Evolutionary conservation across 768 basidiomycete genomes (phyloP), one percentile per base, ranked within the genome.

Genomic region (Serendipita sp.): DNA sequence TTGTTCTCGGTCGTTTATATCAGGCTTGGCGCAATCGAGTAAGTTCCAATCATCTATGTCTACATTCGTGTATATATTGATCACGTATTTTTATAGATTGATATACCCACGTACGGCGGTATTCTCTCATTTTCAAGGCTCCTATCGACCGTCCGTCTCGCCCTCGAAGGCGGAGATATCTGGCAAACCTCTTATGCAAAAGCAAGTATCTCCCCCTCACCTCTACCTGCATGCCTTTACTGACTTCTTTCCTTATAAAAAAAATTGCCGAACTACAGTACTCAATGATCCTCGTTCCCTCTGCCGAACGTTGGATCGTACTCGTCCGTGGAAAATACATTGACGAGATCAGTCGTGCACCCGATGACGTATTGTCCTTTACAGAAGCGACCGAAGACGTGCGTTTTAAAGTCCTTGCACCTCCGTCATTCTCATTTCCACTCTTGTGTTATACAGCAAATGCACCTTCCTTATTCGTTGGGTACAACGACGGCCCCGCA

Each of bases 331-430:
- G 53, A 22, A 33, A 58, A 58, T 58, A 24, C 20, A 61, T 69
- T 4, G 70, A 71, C 20, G 70, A 71, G 20, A 13, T 71, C 4
- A 43, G 64, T n/a, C 64, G 62, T 31, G 65, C 67, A 13, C 63
- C 68, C 0, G 69, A 69, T 14, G 63, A 68, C 34, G 65, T 64
- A 20, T 26, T 69, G 16, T 70, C 66, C 14, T 53, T 65, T 9
- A 50, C 38, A 24, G 65, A 58, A 7, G 7, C 61, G 1, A 30
- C 62, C 3, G 30, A 62, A 3, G 42, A 62, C 14, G 38, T 26
- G 45, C 33, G 53, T 26, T 48, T 48, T 28, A 48, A 9, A 28
- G 45, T 5, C 9, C 45, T 20, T 9, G 30, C 13, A 24, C 9
- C 30, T 22, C 24, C 4, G 17, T 58, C 53, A 22, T 11, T 22